phyloP scores from a whole-genome alignment of 768 basidiomycete species.

The Suillus spraguei region DNA sequence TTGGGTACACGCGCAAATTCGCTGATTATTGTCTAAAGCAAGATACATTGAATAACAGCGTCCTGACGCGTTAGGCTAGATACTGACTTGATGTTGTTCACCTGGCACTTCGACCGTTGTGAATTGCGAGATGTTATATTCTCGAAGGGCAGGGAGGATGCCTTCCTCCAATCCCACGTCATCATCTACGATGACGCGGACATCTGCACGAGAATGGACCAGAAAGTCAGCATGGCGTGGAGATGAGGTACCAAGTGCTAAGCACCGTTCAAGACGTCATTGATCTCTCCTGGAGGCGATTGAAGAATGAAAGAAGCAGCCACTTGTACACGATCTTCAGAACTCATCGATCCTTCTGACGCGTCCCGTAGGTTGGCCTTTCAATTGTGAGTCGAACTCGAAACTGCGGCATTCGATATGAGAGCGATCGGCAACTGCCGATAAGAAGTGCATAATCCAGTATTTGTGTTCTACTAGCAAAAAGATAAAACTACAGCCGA shows the following conservation, averaged over 20 bases:
- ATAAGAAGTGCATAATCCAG: neutral
- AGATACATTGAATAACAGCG: slow-evolving; percentile 10
- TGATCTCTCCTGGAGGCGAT: slow-evolving; percentile 94
- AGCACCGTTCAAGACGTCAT: slow-evolving; percentile 90
- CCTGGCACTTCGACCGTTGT: slow-evolving; percentile 85
- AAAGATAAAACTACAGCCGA: neutral
- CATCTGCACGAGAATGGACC: slow-evolving; percentile 54
- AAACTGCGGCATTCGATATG: neutral
- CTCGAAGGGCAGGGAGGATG: slow-evolving; percentile 72
- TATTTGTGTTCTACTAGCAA: neutral
- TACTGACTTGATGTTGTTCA: slow-evolving; percentile 69
- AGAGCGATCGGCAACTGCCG: slow-evolving; percentile 7
- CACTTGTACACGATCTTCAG: slow-evolving; percentile 63
- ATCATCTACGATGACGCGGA: slow-evolving; percentile 86
- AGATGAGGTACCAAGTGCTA: slow-evolving; percentile 11
- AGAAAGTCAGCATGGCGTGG: slow-evolving; percentile 7
- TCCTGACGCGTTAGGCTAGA: neutral
- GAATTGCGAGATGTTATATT: slow-evolving; percentile 90
- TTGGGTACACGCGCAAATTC: slow-evolving; percentile 58
- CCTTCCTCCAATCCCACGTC: slow-evolving; percentile 82
- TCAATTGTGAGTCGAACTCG: neutral
- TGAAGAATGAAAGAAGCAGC: slow-evolving; percentile 85
- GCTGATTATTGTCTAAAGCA: slow-evolving; percentile 78
- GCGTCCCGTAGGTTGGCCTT: neutral
- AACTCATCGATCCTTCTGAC: slow-evolving; percentile 46